Conservation (phyloP, 176 grass and related monocot species). For the Musa troglodytarum region DNA sequence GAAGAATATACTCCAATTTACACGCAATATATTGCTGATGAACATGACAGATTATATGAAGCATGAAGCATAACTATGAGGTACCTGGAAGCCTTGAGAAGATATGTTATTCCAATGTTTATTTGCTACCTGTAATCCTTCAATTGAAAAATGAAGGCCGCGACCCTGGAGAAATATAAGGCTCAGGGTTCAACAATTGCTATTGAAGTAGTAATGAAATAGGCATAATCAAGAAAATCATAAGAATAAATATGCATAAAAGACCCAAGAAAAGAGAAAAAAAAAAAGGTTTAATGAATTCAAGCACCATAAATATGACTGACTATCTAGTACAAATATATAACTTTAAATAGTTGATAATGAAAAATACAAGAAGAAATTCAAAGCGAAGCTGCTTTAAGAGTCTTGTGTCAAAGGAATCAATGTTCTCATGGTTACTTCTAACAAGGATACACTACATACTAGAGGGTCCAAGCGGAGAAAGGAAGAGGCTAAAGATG, state of each 20-base stretch:
- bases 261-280: too few relatives aligned
- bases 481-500: too few relatives aligned
- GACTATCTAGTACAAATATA: background rate
- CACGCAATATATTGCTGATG: background rate
- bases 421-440: background rate
- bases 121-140: constrained; percentile 38
- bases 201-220: constrained; percentile 14
- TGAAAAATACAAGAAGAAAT: background rate
- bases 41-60: background rate
- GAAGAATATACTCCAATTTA: too few relatives aligned
- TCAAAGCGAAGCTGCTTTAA: background rate
- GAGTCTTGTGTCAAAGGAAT: background rate
- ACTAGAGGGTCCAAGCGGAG: too few relatives aligned
- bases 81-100: constrained; percentile 84
- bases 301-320: too few relatives aligned
- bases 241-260: background rate
- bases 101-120: constrained; percentile 89
- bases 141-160: constrained; percentile 57
- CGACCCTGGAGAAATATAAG: constrained; percentile 38
- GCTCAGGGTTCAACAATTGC: constrained; percentile 18
- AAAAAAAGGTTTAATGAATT: too few relatives aligned
- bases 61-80: constrained; percentile 2
- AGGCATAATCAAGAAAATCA: constrained; percentile 4
- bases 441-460: too few relatives aligned
- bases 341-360: background rate